Percentiles rank a stretch among this genome's conserved stretches.
Conservation (phyloP, 805 yeast species). For the Kuraishia hungarica region DNA sequence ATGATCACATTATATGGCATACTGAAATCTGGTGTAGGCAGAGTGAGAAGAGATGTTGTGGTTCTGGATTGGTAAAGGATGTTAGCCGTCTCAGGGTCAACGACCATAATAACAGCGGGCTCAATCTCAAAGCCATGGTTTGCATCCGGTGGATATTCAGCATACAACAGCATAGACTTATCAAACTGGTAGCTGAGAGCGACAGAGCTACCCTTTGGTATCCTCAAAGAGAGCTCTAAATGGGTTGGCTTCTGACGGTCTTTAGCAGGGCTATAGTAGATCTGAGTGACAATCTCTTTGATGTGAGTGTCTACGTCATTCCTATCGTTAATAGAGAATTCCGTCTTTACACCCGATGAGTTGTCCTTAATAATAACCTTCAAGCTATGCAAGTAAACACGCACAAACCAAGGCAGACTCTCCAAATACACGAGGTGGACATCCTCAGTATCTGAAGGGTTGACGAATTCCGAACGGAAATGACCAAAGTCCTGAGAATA, state of each 20-base stretch:
- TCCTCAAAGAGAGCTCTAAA: slow-evolving; percentile 52
- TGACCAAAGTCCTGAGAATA: slow-evolving; percentile 91
- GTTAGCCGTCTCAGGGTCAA: slow-evolving; percentile 18
- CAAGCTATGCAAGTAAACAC: slow-evolving; percentile 70
- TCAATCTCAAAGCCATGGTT: slow-evolving; percentile 95
- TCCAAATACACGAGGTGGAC: slow-evolving; percentile 62
- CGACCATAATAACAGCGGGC: slow-evolving; percentile 71
- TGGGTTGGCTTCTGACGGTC: slow-evolving; percentile 81
- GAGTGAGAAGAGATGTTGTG: slow-evolving; percentile 72
- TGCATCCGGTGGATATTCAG: slow-evolving; percentile 99
- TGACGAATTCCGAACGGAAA: slow-evolving; percentile 66
- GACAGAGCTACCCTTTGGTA: slow-evolving; percentile 60
- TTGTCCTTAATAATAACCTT: slow-evolving; percentile 22
- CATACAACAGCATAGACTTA: slow-evolving; percentile 72
- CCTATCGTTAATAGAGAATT: slow-evolving; percentile 9
- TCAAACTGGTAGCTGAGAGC: slow-evolving; percentile 74
- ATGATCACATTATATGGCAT: slow-evolving; percentile 98
- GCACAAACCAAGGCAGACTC: slow-evolving; percentile 88
- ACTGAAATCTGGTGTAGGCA: slow-evolving; percentile 96
- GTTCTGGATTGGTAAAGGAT: slow-evolving; percentile 57
- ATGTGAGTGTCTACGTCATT: slow-evolving; percentile 17
- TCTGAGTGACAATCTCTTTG: slow-evolving; percentile 34
- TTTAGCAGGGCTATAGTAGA: slow-evolving; percentile 64
- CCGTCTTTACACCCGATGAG: slow-evolving; percentile 5
- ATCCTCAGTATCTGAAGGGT: slow-evolving; percentile 40